Evolutionary conservation across 2,329 filamentous ascomycete species (phyloP), one percentile per base, ranked within the genome.

Genomic region (Penicillium digitatum): DNA sequence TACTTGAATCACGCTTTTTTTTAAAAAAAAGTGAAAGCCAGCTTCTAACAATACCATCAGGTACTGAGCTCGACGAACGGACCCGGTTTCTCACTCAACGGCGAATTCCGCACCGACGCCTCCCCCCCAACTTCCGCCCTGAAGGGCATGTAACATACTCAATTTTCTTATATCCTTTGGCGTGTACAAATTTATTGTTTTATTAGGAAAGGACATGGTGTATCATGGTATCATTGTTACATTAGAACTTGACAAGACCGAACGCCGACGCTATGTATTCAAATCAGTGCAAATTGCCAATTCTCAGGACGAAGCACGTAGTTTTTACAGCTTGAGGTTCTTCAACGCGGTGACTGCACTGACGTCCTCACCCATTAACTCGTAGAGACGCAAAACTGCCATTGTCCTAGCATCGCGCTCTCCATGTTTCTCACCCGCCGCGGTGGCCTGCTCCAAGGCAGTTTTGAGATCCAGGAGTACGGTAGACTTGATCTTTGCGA

Each of bases 31-130:
- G 6, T 22, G 12, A 2, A 18, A 48, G 22, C 10, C 2, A 38
- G 8, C 11, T 10, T 22, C 46, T 62, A 56, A 61, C 45, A 18
- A n/a, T 31, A 16, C 24, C 3, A 18, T 24, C 55, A 83, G 71
- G 88, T 97, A 32, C 77, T 99, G 66, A 93, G 89, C 78, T 90
- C 91, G 12, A 95, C 93, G 7, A 82, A 94, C 69, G 86, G 88
- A 1, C 92, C 94, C 1, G 93, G 90, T 0, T 85, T 99, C 78
- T 90, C 87, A 70, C 76, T 99, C 71, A 95, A 84, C 70, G 93
- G 92, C 54, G 84, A 87, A 52, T 88, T 94, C 72, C 84, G 77
- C 66, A 79, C 86, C 50, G 78, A 81, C 5, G 80, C 83, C 56
- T 84, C 84, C 57, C 77, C 75, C 47, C 72, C 87, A 45, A 77